Percentiles rank a stretch among this genome's conserved stretches.
These are phyloP conservation scores for Fusarium siculi DNA, from an alignment of 2,329 filamentous ascomycete species.

Conservation along the genomic window DNA sequence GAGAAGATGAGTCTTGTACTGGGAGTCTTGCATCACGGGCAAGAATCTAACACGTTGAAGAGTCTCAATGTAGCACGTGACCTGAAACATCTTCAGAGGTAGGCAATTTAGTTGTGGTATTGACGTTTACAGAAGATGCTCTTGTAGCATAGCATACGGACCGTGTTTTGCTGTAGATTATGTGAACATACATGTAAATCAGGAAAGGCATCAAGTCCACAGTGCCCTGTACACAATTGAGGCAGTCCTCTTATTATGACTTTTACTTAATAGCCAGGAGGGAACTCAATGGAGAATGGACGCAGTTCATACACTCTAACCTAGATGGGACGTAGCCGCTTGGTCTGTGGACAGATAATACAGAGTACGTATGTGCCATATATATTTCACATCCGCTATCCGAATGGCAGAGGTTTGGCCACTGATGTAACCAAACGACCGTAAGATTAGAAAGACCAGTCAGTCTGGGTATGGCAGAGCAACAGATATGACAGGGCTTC, in stretches of 20 bases:
- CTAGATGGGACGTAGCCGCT: slow-evolving; percentile 31
- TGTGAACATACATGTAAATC: too few species aligned
- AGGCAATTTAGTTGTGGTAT: background rate
- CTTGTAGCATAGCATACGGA: background rate
- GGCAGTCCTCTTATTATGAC: slow-evolving; percentile 4
- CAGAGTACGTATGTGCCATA: slow-evolving; percentile 7
- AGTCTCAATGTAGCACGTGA: slow-evolving; percentile 13
- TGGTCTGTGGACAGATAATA: slow-evolving; percentile 14
- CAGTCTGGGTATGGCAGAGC: background rate
- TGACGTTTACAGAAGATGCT: background rate
- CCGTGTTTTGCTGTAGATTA: background rate
- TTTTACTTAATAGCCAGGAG: background rate
- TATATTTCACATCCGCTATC: slow-evolving; percentile 30
- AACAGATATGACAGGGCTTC: background rate
- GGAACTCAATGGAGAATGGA: slow-evolving; percentile 11
- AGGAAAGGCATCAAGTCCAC: background rate
- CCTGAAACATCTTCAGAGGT: background rate
- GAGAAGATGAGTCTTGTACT: background rate
- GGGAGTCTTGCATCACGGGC: background rate
- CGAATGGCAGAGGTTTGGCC: slow-evolving; percentile 9
- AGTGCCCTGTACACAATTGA: slow-evolving; percentile 12
- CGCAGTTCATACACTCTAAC: slow-evolving; percentile 34
- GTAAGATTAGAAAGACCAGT: background rate
- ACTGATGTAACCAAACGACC: background rate
- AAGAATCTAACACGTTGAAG: background rate